Evolutionary conservation across 2,329 filamentous ascomycete genomes (phyloP), one percentile per base, ranked within the genome.

Genomic region (Thelonectria blattea): DNA sequence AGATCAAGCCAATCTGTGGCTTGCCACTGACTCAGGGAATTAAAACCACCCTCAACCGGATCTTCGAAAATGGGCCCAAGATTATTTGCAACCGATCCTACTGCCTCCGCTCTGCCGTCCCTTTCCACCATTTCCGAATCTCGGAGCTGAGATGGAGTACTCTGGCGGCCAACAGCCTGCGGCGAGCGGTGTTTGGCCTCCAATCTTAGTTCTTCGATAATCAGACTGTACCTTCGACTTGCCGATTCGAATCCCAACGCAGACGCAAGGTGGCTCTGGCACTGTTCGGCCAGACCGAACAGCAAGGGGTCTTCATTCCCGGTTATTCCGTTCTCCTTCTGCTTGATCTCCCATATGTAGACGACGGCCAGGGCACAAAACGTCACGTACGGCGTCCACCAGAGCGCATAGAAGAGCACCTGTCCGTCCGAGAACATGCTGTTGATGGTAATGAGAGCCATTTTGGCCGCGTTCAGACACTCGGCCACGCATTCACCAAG

Each of bases 261-360:
- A 52, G 72, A 68, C 3, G 73, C 72, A 1, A 85, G 77, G 60
- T 81, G 79, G 1, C 67, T 72, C 42, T 83, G 81, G 52, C 82
- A 83, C 34, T 72, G 71, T n/a, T 81, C 78, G 1, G 82, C 80
- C 5, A 79, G 67, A 10, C 76, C 66, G 30, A 81, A 71, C 3
- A 82, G 70, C 32, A 34, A 47, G 30, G 43, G 27, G 22, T 66
- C 48, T 5, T 64, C 57, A 10, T 18, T 53, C 1, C 55, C 45
- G 3, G 15, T 46, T 5, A 45, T 24, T 1, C 63, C 59, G 12
- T 63, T 56, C 2, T 68, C 65, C 27, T 64, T 67, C 37, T 69
- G 76, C 64, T 83, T 81, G 15, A 86, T 85, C n/a, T 80, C 74
- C 74, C 81, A 83, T 7, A 85, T 78, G 61, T 85, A 85, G 1